These are phyloP conservation scores for Bromus sterilis DNA, from an alignment of 176 grass and related monocot species.

Conservation along the genomic window DNA sequence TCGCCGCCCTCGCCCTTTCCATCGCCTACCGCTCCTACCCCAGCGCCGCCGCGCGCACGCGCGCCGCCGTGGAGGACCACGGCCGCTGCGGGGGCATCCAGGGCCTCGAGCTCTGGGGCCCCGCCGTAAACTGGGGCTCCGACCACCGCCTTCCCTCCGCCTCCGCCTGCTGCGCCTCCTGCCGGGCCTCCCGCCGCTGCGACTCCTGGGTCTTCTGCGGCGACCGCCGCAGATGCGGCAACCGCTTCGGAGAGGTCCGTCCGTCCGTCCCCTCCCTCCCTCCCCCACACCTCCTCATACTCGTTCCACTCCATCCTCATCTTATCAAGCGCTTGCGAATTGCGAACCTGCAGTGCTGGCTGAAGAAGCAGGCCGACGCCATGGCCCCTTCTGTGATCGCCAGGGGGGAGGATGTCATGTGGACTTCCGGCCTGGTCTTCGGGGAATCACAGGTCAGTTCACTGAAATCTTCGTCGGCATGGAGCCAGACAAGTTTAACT, in stretches of 20 bases:
- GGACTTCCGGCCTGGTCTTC: constrained; percentile 82
- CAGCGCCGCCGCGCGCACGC: not conserved
- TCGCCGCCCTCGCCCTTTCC: constrained; percentile 3
- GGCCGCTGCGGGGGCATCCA: constrained; percentile 47
- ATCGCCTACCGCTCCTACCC: constrained; percentile 36
- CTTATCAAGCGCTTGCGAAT: not conserved
- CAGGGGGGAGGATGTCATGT: constrained; percentile 56
- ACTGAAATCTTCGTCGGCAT: not conserved
- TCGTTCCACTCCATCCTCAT: not conserved
- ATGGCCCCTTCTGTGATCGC: constrained; percentile 45
- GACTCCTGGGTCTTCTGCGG: constrained; percentile 94
- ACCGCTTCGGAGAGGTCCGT: constrained; percentile 66
- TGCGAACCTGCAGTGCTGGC: constrained; percentile 57
- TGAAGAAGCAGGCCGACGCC: constrained; percentile 81
- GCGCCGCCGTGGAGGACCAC: not conserved
- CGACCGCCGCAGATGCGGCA: constrained; percentile 47
- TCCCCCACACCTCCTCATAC: not conserved
- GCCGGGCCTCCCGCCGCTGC: constrained; percentile 63
- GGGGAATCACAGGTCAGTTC: constrained; percentile 51
- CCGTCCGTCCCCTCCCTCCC: not conserved
- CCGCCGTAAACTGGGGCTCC: constrained; percentile 55
- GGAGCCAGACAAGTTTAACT: not conserved
- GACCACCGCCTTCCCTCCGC: constrained; percentile 47
- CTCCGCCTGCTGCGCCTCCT: constrained; percentile 58
- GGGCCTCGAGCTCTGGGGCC: constrained; percentile 75